phyloP scores from a whole-genome alignment of 176 grass and related monocot genomes.

The Carex scoparia region DNA sequence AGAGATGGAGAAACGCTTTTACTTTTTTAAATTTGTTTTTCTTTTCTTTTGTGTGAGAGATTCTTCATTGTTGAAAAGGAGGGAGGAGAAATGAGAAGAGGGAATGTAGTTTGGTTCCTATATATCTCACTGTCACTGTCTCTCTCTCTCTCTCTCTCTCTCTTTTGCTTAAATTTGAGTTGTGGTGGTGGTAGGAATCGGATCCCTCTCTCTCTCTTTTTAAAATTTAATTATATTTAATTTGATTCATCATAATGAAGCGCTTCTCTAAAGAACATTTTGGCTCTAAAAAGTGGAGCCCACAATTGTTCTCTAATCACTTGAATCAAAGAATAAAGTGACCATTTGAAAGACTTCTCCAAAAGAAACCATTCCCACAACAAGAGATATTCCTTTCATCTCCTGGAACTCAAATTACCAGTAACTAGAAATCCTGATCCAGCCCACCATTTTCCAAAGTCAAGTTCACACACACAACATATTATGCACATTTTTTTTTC shows the following conservation, averaged over 20 bases:
- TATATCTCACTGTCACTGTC: neutral
- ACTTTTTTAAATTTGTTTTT: slow-evolving; percentile 30
- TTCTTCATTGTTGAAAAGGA: slow-evolving; percentile 26
- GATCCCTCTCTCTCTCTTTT: slow-evolving; percentile 18
- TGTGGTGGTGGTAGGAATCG: slow-evolving; percentile 30
- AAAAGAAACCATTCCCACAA: neutral
- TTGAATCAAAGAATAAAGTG: slow-evolving; percentile 8
- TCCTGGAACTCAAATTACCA: too few species aligned
- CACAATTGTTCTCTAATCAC: neutral
- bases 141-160: slow-evolving; percentile 18
- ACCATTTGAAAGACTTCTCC: neutral
- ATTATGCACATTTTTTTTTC: too few species aligned
- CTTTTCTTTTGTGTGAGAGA: slow-evolving; percentile 21
- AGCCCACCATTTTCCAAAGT: too few species aligned
- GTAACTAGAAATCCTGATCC: too few species aligned
- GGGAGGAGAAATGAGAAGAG: neutral
- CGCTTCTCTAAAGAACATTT: slow-evolving; percentile 20
- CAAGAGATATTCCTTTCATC: neutral
- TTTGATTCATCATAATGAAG: slow-evolving; percentile 4
- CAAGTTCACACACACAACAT: too few species aligned
- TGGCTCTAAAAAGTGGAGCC: neutral
- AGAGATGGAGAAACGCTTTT: slow-evolving; percentile 23
- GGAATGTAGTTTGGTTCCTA: slow-evolving; percentile 14
- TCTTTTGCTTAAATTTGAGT: slow-evolving; percentile 5
- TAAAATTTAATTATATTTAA: neutral